Evolutionary conservation across 495 filamentous ascomycete species (phyloP).

Genomic region (Aspergillus wentii): DNA sequence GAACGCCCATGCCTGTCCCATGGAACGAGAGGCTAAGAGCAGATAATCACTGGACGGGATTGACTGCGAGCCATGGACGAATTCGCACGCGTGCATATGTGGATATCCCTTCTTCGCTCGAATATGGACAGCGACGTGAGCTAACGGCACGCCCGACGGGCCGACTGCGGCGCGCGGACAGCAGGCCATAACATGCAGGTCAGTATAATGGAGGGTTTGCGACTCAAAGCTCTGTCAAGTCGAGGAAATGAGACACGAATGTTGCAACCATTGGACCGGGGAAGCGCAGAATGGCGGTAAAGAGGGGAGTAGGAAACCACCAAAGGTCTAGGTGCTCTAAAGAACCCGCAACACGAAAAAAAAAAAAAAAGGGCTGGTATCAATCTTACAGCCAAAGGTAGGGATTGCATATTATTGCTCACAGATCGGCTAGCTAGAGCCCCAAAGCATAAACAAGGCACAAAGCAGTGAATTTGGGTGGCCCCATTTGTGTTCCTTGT

Average conservation of each 20-base stretch:
- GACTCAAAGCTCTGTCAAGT: too few species aligned
- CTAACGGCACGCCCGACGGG: constrained; percentile 21
- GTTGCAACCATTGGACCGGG: too few species aligned
- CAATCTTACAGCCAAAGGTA: constrained; percentile 8
- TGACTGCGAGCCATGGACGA: constrained; percentile 5
- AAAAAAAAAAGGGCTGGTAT: constrained; percentile 8
- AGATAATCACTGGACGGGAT: background rate
- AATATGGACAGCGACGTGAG: constrained; percentile 12
- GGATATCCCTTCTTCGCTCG: constrained; percentile 10
- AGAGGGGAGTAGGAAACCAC: too few species aligned
- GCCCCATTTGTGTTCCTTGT: too few species aligned
- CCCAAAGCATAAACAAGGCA: too few species aligned
- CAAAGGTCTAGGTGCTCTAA: too few species aligned
- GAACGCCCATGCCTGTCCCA: constrained; percentile 7
- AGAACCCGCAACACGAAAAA: constrained; percentile 8
- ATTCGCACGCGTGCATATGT: constrained; percentile 16
- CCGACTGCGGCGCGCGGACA: constrained; percentile 20
- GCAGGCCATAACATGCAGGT: constrained; percentile 18
- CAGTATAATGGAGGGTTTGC: constrained; percentile 9
- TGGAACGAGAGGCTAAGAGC: constrained; percentile 6
- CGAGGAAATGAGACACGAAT: too few species aligned
- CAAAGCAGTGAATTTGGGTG: too few species aligned
- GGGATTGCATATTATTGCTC: constrained; percentile 5
- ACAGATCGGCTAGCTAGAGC: background rate
- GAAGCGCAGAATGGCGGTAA: constrained; percentile 20